Percentiles rank a stretch among this genome's conserved stretches.
Evolutionary conservation across 2,329 filamentous ascomycete species (phyloP).

Genomic region (Botryotinia globosa): DNA sequence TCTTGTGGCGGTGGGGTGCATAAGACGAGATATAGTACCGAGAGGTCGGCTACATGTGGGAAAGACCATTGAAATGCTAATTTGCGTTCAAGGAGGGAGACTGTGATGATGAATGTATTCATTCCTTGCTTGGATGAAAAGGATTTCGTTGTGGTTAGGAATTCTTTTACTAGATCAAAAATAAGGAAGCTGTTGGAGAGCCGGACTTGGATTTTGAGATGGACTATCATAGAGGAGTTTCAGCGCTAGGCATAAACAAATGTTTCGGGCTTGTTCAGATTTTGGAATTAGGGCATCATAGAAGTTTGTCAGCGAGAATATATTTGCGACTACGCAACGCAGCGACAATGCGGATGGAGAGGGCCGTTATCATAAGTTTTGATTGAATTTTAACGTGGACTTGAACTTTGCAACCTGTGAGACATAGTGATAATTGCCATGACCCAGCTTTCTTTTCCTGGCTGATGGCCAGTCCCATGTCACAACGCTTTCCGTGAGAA

Average conservation of each 20-base stretch:
- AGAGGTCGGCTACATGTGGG: not conserved
- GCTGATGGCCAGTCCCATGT: not conserved
- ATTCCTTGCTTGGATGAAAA: not conserved
- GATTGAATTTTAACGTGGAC: not conserved
- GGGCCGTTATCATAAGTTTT: not conserved
- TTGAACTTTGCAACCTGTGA: not conserved
- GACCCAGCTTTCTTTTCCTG: not conserved
- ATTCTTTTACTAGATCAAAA: no score
- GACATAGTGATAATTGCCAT: not conserved
- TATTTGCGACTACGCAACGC: constrained; percentile 9
- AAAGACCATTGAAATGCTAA: not conserved
- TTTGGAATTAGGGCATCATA: not conserved
- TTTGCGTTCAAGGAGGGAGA: not conserved
- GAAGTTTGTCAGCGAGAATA: not conserved
- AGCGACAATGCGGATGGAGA: not conserved
- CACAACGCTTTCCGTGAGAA: not conserved
- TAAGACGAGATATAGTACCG: not conserved
- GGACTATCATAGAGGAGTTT: not conserved
- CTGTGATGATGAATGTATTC: not conserved
- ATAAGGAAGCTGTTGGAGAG: not conserved
- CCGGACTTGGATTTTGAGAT: not conserved
- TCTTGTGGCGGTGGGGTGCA: not conserved
- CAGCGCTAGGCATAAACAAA: not conserved
- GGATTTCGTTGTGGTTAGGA: not conserved
- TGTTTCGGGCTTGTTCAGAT: not conserved